A percentile compares a stretch with the other conserved stretches of the same genome.
Conservation (phyloP, 345 rosid species). For the Turnera subulata region DNA sequence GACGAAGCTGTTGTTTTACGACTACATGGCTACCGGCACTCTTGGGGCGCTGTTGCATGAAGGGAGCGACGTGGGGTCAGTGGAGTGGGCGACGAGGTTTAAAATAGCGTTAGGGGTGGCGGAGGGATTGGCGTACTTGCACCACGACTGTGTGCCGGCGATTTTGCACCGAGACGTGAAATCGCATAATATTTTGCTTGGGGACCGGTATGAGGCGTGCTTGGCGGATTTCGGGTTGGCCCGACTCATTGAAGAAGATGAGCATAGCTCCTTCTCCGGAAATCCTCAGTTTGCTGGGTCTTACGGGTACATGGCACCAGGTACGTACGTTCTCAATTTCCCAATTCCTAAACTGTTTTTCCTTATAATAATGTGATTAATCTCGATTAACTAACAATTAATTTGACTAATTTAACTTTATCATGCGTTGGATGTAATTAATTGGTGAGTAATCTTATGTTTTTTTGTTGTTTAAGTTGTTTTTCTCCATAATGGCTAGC, state of each 20-base stretch:
- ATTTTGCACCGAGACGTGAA: slow-evolving; percentile 89
- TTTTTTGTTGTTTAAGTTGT: no score
- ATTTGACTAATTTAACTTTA: no score
- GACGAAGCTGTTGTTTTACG: slow-evolving; percentile 62
- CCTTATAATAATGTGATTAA: background rate
- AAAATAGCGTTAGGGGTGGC: slow-evolving; percentile 72
- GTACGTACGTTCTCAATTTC: slow-evolving; percentile 40
- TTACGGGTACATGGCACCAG: slow-evolving; percentile 94
- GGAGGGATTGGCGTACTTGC: slow-evolving; percentile 75
- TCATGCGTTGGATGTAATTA: no score
- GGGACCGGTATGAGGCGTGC: slow-evolving; percentile 60
- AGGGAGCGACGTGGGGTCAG: slow-evolving; percentile 16
- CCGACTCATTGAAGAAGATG: slow-evolving; percentile 54
- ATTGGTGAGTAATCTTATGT: no score
- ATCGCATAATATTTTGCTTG: slow-evolving; percentile 65
- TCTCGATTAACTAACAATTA: no score
- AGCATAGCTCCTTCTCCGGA: slow-evolving; percentile 36
- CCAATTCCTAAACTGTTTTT: background rate
- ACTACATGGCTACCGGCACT: slow-evolving; percentile 67
- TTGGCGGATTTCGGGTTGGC: slow-evolving; percentile 91
- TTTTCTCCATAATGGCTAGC: no score
- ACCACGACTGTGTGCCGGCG: slow-evolving; percentile 78
- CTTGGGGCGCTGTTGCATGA: slow-evolving; percentile 58
- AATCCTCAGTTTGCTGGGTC: slow-evolving; percentile 77
- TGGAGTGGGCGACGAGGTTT: slow-evolving; percentile 71